Conservation (phyloP, 2,329 filamentous ascomycete species). For the Grosmannia clavigera region DNA sequence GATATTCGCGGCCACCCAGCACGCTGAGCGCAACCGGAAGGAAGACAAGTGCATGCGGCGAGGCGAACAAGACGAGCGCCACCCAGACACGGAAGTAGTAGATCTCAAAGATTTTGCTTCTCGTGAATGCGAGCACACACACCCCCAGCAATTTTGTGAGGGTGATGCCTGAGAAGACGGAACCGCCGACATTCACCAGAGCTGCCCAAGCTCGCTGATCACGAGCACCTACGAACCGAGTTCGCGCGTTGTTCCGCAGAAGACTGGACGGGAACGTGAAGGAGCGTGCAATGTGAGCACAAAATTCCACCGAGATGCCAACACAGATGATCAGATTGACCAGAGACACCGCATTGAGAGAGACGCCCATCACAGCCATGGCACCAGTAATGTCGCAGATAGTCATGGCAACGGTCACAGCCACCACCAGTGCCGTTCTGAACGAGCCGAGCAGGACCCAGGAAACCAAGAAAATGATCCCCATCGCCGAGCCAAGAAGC, state of each 20-base stretch:
- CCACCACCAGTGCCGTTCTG: conserved; percentile 69
- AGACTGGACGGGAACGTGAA: conserved; percentile 84
- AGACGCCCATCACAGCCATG: conserved; percentile 82
- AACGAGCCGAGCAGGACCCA: conserved; percentile 73
- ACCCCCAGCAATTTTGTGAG: conserved; percentile 92
- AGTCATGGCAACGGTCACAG: conserved; percentile 82
- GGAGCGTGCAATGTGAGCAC: conserved; percentile 87
- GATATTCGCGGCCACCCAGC: conserved; percentile 74
- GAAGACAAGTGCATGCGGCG: conserved; percentile 79
- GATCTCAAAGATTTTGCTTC: conserved; percentile 97
- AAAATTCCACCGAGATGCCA: conserved; percentile 94
- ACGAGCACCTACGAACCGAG: conserved; percentile 58
- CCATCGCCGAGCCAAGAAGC: conserved; percentile 71
- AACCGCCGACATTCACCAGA: conserved; percentile 85
- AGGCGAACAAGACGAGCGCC: conserved; percentile 79
- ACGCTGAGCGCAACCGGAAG: conserved; percentile 81
- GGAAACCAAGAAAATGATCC: conserved; percentile 72
- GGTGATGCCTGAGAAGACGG: conserved; percentile 92
- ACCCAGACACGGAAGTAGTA: conserved; percentile 99
- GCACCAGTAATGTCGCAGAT: conserved; percentile 88
- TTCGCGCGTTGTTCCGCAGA: conserved; percentile 70
- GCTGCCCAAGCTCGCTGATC: conserved; percentile 87
- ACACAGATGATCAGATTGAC: conserved; percentile 97
- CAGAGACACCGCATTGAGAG: conserved; percentile 85
- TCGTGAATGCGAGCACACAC: conserved; percentile 81